Evolutionary conservation across 2,329 filamentous ascomycete species (phyloP), one percentile per base, ranked within the genome.

Genomic region (Colletotrichum lentis): DNA sequence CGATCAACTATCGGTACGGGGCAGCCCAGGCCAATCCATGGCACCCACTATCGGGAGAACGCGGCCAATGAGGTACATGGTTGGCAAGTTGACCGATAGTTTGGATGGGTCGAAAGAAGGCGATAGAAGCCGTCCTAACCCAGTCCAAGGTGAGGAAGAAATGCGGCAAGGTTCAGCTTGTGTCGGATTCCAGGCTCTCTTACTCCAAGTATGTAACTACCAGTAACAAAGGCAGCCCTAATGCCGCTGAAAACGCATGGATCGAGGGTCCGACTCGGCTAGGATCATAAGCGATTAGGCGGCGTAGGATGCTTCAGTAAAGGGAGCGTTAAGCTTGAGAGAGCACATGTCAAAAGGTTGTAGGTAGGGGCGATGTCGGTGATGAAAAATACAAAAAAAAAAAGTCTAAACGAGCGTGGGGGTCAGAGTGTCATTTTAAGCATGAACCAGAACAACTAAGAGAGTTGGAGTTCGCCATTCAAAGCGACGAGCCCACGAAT

Each of bases 91-190:
- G 62, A 52, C 62, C 50, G 62, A 22, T 62, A 27, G 37, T 53
- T 66, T 56, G 43, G 61, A 57, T 69, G 66, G 66, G 66, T 59
- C 62, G 8, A 60, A 55, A 47, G 66, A 69, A 69, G 66, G 62
- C 62, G 50, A 66, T 61, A 57, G 66, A 69, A 69, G 35, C 62
- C 56, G 56, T 44, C 31, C 65, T 56, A 59, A 39, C 62, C 39
- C 22, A 53, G 22, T 39, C 39, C 22, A 43, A 11, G 31, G 18
- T 61, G 50, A 58, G 54, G 50, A 58, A 47, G 44, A 27, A 50
- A 41, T 52, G 43, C 43, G 31, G 65, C 31, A 57, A 53, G 55
- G 62, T 67, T 67, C 27, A 56, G 52, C 43, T 60, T 22, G 50
- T 8, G 6, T 47, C 20, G 37, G 16, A 20, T 57, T 7, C 11